phyloP scores from a whole-genome alignment of 257 asterid genomes.

The Thymus quinquecostatus region DNA sequence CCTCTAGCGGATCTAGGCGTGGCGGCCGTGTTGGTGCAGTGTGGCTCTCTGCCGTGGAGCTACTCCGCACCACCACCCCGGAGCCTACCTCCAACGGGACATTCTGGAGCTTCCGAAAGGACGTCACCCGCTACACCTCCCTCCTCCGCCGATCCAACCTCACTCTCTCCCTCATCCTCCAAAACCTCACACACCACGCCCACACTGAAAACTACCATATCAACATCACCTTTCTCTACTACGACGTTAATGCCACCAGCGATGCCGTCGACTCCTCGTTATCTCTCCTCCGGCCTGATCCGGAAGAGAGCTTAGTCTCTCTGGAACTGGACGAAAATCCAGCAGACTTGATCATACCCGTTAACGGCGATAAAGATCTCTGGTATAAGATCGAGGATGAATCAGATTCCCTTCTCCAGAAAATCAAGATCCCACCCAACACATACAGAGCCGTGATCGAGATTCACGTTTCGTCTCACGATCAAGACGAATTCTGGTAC shows the following conservation, averaged over 20 bases:
- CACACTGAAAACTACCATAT: conserved; percentile 60
- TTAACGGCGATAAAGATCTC: conserved; percentile 42
- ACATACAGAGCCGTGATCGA: conserved; percentile 81
- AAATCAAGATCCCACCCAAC: conserved; percentile 58
- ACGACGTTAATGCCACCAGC: conserved; percentile 26
- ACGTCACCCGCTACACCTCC: conserved; percentile 65
- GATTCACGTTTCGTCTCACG: conserved; percentile 69
- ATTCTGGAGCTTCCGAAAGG: conserved; percentile 72
- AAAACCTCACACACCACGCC: conserved; percentile 60
- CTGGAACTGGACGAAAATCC: conserved; percentile 53
- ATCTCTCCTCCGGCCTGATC: background rate
- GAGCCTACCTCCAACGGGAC: conserved; percentile 56
- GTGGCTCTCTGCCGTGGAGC: conserved; percentile 83
- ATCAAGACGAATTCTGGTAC: conserved; percentile 86
- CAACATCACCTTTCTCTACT: conserved; percentile 62
- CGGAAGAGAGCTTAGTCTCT: background rate
- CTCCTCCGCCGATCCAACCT: conserved; percentile 57
- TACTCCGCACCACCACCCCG: conserved; percentile 90
- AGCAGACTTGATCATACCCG: conserved; percentile 74
- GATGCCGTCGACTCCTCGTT: background rate
- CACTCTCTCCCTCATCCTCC: conserved; percentile 73
- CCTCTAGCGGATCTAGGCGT: conserved; percentile 66
- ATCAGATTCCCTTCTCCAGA: conserved; percentile 40
- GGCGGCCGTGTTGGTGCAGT: conserved; percentile 81
- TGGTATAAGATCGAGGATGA: conserved; percentile 73